Evolutionary conservation across 306 rosid species (phyloP), one percentile per base, ranked within the genome.

Genomic region (Fragaria nilgerrensis): DNA sequence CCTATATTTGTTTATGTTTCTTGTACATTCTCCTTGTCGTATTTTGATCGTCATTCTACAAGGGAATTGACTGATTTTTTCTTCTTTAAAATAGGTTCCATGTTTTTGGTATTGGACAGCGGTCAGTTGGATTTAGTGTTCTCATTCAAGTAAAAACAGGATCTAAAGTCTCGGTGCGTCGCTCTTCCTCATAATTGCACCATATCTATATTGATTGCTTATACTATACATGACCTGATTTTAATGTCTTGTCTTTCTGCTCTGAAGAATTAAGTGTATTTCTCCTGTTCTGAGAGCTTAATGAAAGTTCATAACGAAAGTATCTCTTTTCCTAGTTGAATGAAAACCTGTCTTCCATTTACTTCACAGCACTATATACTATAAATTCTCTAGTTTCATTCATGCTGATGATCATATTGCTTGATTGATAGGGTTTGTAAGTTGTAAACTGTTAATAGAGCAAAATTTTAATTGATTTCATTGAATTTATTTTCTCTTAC

Each of bases 141-240:
- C 90, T 58, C 52, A 86, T 95, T 74, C 91, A 95, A 72, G 93
- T 95, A 87, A 92, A 92, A 86, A 88, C 90, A 67, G 98, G 96
- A 79, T 84, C 90, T 20, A 88, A 87, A 86, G 74, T 90, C 82
- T 88, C 89, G 89, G 97, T 95, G 87, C 22, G 93, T 83, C 77
- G 22, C 81, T 68, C 44, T 66, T 83, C 25, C 37, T 56, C 45
- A 19, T 23, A 12, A 34, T 43, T 22, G 17, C 44, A 22, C 9
- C 50, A 37, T 55, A 34, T 17, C 43, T 16, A 0, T 64, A 64
- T 8, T 64, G 63, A 55, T 72, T 36, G 25, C 5, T 34, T 4
- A 37, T 37, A 37, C 41, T 37, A 0, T 37, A 32, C 36, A 32
- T 32, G 36, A 32, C 36, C 36, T 32, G 36, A 32, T 32, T 32